A percentile compares a stretch with the other conserved stretches of the same genome.
These are phyloP conservation scores for Wickerhamiella australiensis DNA, from an alignment of 805 yeast species.

Conservation along the genomic window DNA sequence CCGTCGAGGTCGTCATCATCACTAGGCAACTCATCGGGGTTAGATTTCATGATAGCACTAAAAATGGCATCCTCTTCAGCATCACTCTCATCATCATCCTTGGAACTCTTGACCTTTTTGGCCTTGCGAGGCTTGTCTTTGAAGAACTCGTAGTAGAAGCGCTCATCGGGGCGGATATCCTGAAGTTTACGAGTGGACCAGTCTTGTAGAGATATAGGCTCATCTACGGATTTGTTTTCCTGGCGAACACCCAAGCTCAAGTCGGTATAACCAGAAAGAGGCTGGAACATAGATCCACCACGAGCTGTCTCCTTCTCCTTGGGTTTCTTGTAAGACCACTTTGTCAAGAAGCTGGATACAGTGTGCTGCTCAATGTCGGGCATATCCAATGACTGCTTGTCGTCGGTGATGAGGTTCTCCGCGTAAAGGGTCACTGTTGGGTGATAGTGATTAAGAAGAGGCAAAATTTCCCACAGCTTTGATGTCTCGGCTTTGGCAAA, in stretches of 20 bases:
- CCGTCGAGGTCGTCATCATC: slow-evolving; percentile 33
- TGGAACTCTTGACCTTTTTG: slow-evolving; percentile 17
- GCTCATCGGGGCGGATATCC: slow-evolving; percentile 74
- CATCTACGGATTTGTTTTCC: slow-evolving; percentile 39
- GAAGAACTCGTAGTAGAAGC: slow-evolving; percentile 79
- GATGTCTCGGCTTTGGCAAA: slow-evolving; percentile 75
- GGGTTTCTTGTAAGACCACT: slow-evolving; percentile 89
- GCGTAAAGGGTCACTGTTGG: slow-evolving; percentile 85
- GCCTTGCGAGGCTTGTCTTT: slow-evolving; percentile 31
- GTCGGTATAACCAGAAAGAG: slow-evolving; percentile 56
- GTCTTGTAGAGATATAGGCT: slow-evolving; percentile 73
- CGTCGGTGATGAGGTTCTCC: slow-evolving; percentile 40
- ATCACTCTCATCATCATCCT: slow-evolving; percentile 27
- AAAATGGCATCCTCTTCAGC: slow-evolving; percentile 61
- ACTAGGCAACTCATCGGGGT: slow-evolving; percentile 56
- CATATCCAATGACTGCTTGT: slow-evolving; percentile 36
- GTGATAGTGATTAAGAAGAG: slow-evolving; percentile 71
- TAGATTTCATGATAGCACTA: slow-evolving; percentile 63
- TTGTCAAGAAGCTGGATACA: slow-evolving; percentile 79
- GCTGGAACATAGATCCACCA: slow-evolving; percentile 96
- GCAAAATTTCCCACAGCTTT: slow-evolving; percentile 75
- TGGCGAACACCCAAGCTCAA: slow-evolving; percentile 25
- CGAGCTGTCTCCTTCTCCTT: slow-evolving; percentile 60
- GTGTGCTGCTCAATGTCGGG: slow-evolving; percentile 89
- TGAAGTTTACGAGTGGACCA: slow-evolving; percentile 54